Evolutionary conservation across 495 filamentous ascomycete genomes (phyloP).

Genomic region (Lasiosphaeria miniovina): DNA sequence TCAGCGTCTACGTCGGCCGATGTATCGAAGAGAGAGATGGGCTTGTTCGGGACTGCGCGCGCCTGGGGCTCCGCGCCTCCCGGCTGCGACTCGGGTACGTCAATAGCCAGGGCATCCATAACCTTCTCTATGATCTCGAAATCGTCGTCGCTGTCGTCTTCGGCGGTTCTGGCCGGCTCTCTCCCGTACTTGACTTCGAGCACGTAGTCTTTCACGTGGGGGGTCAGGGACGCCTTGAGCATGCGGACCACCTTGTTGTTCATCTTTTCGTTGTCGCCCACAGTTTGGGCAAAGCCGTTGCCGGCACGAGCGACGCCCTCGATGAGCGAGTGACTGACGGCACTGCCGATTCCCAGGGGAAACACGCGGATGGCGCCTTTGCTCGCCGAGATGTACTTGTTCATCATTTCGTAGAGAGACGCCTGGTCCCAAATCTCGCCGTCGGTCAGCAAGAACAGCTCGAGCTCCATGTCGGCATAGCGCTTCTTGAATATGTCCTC

Average conservation of each 20-base stretch:
- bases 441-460: slow-evolving; percentile 68
- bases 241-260: slow-evolving; percentile 66
- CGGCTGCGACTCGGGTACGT: slow-evolving; percentile 16
- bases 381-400: slow-evolving; percentile 42
- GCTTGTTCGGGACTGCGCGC: slow-evolving; percentile 26
- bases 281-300: slow-evolving; percentile 63
- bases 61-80: neutral
- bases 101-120: slow-evolving; percentile 38
- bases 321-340: slow-evolving; percentile 60
- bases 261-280: slow-evolving; percentile 55
- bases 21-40: slow-evolving; percentile 58
- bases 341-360: slow-evolving; percentile 61
- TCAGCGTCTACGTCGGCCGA: slow-evolving; percentile 41
- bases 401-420: slow-evolving; percentile 53
- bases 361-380: slow-evolving; percentile 60
- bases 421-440: slow-evolving; percentile 64
- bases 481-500: slow-evolving; percentile 49
- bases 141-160: slow-evolving; percentile 33
- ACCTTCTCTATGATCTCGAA: slow-evolving; percentile 58
- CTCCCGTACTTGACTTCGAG: slow-evolving; percentile 58
- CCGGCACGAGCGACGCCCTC: slow-evolving; percentile 66
- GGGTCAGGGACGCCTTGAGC: slow-evolving; percentile 64
- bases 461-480: slow-evolving; percentile 52
- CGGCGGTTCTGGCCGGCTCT: slow-evolving; percentile 9
- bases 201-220: slow-evolving; percentile 57